Conservation (phyloP, 1,284 basidiomycete genomes). For the Dichomitus squalens region DNA sequence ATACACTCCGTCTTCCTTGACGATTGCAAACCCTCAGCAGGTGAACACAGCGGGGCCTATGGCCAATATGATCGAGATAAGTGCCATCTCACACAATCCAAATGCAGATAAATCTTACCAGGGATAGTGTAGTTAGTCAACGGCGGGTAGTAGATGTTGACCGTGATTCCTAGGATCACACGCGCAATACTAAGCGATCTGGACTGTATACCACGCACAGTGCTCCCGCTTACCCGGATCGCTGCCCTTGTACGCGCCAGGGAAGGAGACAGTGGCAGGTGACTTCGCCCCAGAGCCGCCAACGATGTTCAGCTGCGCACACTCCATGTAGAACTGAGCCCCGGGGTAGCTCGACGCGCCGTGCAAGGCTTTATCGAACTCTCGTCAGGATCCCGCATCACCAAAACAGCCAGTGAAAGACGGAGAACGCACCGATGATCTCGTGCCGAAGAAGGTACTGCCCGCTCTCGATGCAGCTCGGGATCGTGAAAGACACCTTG, state of each 20-base stretch:
- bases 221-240: slow-evolving; percentile 21
- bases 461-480: slow-evolving; percentile 48
- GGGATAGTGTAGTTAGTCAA: slow-evolving; percentile 25
- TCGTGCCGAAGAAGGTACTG: slow-evolving; percentile 57
- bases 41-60: slow-evolving; percentile 25
- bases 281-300: slow-evolving; percentile 46
- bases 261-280: slow-evolving; percentile 53
- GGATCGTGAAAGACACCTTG: slow-evolving; percentile 54
- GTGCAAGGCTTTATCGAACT: slow-evolving; percentile 39
- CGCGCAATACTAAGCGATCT: not conserved
- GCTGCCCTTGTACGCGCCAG: slow-evolving; percentile 46
- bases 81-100: not conserved
- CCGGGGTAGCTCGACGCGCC: slow-evolving; percentile 47
- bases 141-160: slow-evolving; percentile 27
- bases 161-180: slow-evolving; percentile 20
- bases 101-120: slow-evolving; percentile 12
- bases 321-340: slow-evolving; percentile 60
- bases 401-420: slow-evolving; percentile 49
- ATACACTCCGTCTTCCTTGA: no score
- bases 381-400: not conserved
- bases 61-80: not conserved
- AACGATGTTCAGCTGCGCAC: slow-evolving; percentile 51
- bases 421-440: slow-evolving; percentile 44
- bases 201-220: not conserved
- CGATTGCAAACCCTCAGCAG: no score